Evolutionary conservation across 768 basidiomycete genomes (phyloP), one percentile per base, ranked within the genome.

Genomic region (Tulasnella sp.): DNA sequence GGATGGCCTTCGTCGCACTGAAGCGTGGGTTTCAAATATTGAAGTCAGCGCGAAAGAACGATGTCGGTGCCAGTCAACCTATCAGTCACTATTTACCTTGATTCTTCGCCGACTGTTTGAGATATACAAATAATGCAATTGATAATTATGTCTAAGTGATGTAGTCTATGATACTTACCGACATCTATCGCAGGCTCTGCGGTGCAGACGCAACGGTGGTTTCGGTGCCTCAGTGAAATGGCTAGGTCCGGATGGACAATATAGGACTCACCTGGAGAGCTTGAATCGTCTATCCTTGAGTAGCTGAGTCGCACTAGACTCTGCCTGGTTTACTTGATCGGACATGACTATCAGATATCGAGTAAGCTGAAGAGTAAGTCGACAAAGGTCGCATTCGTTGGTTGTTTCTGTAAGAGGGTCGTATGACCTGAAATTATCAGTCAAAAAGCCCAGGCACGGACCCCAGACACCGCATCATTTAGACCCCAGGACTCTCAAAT

Each of bases 141-240:
- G 13, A 25, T 12, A 45, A n/a, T n/a, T n/a, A n/a, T n/a, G n/a
- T n/a, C n/a, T n/a, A n/a, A n/a, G n/a, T n/a, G n/a, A n/a, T n/a
- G 27, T 15, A 4, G 39, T 53, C 28, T 29, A 57, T 58, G 33
- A 43, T 27, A 58, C 82, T 73, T 69, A 88, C 84, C 86, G 78
- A 70, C 86, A 89, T 54, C 86, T 83, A 73, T 89, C 86, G 71
- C 86, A 89, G 53, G 86, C 85, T 63, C 86, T 88, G 31, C 7
- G 22, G 57, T 29, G 53, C n/a, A 32, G 55, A 40, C 58, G 37
- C 10, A 27, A 28, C 24, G 50, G 40, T 22, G 45, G 43, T 40
- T 40, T n/a, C 19, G 39, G 19, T 10, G 12, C n/a, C n/a, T 25
- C 57, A 56, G 25, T 56, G 50, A 58, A 22, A 58, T 50, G 37